Percentiles rank a stretch among this genome's conserved stretches.
Conservation (phyloP, 2,329 filamentous ascomycete species). For the Fusarium liriodendri region DNA sequence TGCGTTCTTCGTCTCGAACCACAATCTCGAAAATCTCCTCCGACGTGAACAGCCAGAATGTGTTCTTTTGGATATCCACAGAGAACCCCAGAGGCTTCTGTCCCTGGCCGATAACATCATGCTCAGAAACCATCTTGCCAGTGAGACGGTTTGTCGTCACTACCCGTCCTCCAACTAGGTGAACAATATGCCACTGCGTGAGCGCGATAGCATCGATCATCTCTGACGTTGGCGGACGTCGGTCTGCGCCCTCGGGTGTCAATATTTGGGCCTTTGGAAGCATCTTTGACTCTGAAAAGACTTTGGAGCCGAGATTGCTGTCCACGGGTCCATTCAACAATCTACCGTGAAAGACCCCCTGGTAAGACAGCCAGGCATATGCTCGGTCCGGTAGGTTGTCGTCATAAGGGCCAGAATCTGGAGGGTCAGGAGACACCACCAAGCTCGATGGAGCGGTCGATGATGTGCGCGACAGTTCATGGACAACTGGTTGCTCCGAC, state of each 20-base stretch:
- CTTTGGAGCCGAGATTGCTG: slow-evolving; percentile 74
- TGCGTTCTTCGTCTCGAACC: slow-evolving; percentile 87
- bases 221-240: slow-evolving; percentile 75
- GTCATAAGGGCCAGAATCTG: slow-evolving; percentile 66
- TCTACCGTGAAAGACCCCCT: slow-evolving; percentile 89
- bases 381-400: slow-evolving; percentile 75
- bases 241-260: slow-evolving; percentile 72
- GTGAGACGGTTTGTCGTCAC: slow-evolving; percentile 90
- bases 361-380: slow-evolving; percentile 91
- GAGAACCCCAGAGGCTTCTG: slow-evolving; percentile 86
- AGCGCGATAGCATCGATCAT: slow-evolving; percentile 83
- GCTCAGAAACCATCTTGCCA: slow-evolving; percentile 87
- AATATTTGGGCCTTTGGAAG: slow-evolving; percentile 80
- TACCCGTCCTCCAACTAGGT: slow-evolving; percentile 83
- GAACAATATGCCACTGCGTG: slow-evolving; percentile 93
- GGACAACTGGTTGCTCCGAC: slow-evolving; percentile 79
- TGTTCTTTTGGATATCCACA: slow-evolving; percentile 93
- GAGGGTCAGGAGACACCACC: slow-evolving; percentile 79
- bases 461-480: slow-evolving; percentile 73
- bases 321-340: slow-evolving; percentile 72
- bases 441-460: slow-evolving; percentile 72
- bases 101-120: slow-evolving; percentile 82
- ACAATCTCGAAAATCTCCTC: slow-evolving; percentile 95
- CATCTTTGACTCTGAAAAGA: slow-evolving; percentile 84
- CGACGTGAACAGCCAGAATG: slow-evolving; percentile 94